Evolutionary conservation across 2,329 filamentous ascomycete genomes (phyloP), one percentile per base, ranked within the genome.

Genomic region (Pleomassaria siparia): DNA sequence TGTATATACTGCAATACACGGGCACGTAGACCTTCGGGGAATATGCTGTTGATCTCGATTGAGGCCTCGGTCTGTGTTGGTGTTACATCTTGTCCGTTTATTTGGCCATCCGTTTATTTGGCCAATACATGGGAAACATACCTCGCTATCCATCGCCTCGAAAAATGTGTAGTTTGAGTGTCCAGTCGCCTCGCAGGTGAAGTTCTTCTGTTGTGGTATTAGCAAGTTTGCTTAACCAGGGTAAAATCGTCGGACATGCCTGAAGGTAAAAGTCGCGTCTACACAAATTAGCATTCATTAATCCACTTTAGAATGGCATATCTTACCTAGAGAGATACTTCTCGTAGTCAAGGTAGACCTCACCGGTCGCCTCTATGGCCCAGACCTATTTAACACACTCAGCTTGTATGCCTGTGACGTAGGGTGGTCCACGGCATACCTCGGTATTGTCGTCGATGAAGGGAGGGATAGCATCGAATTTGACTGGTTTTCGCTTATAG

Each of bases 251-350:
- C 29, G 44, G 21, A 64, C 80, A 62, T 77, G 89, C 89, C 82
- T 95, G 89, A 60, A 88, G 91, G 70, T 96, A 96, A 67, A 95
- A 96, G 69, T 96, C 91, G 80, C 91, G 86, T 49, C 90, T 95
- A 59, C 41, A 53, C 36, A 24, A 36, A 44, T 58, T 51, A 65
- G 66, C 49, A 13, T 37, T 20, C n/a, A 13, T 13, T 24, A 12
- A n/a, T 20, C 9, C 24, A 20, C 12, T 13, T 11, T 22, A 10
- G 20, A 13, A 37, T 24, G 18, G 24, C 20, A 37, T 24, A 54
- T 66, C 86, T 69, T 78, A 92, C 89, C 91, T 84, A 60, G 82
- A 80, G 28, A 96, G 74, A 72, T 95, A 99, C 33, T 87, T 84
- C 64, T 96, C 91, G 70, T 97, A 97, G 42, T 86, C 87, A 16